Evolutionary conservation across 2,329 filamentous ascomycete species (phyloP).

Genomic region (Cladophialophora chaetospira): DNA sequence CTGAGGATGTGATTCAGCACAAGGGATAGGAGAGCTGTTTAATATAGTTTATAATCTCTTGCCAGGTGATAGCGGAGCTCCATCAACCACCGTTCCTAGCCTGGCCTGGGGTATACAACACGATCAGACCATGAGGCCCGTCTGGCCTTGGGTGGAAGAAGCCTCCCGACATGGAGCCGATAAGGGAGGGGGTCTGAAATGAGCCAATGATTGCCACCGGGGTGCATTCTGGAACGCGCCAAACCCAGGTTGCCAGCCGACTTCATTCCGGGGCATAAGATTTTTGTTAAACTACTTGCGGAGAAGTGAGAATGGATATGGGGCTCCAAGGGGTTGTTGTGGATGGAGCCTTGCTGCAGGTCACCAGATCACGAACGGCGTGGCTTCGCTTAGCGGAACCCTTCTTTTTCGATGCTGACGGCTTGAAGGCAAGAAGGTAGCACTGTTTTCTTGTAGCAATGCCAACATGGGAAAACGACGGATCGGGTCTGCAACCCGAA

Average conservation of each 20-base stretch:
- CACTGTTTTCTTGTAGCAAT: neutral
- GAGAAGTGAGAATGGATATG: conserved; percentile 9
- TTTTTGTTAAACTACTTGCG: conserved; percentile 6
- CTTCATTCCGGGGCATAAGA: conserved; percentile 18
- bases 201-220: conserved; percentile 6
- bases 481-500: neutral
- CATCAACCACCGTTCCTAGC: conserved; percentile 15
- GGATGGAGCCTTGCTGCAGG: conserved; percentile 3
- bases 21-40: conserved; percentile 6
- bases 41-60: conserved; percentile 1
- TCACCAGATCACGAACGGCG: neutral
- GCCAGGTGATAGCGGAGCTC: conserved; percentile 9
- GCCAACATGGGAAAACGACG: too few relatives aligned
- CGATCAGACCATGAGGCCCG: conserved; percentile 9
- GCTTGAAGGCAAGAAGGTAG: neutral
- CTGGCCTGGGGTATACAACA: conserved; percentile 1
- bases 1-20: neutral
- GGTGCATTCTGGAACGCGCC: neutral
- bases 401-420: neutral
- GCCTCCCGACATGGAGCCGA: conserved; percentile 24
- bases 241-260: conserved; percentile 12
- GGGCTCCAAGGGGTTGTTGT: conserved; percentile 1
- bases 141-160: conserved; percentile 2
- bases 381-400: neutral
- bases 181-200: conserved; percentile 10